Conservation (phyloP, 345 rosid species). For the Capsella bursapastoris region DNA sequence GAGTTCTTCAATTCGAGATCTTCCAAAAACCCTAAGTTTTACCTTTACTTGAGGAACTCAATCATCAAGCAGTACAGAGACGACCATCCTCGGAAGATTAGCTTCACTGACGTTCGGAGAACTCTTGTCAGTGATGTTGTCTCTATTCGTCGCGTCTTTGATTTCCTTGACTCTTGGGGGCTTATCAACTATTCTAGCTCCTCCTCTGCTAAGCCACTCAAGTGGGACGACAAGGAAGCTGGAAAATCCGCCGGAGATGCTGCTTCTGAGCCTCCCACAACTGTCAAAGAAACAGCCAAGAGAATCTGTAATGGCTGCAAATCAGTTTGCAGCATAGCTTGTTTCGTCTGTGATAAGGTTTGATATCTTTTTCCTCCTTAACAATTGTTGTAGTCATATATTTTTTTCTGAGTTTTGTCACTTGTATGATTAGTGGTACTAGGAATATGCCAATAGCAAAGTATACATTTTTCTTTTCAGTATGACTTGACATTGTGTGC, state of each 20-base stretch:
- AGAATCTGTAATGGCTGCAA: conserved; percentile 86
- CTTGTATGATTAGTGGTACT: background rate
- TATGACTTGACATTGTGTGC: conserved; percentile 88
- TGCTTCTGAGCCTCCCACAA: conserved; percentile 44
- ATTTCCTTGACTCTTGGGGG: conserved; percentile 92
- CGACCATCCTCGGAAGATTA: conserved; percentile 69
- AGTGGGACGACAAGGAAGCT: conserved; percentile 89
- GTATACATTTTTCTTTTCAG: conserved; percentile 45
- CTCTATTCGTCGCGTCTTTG: conserved; percentile 88
- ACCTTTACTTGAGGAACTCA: conserved; percentile 73
- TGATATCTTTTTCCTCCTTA: background rate
- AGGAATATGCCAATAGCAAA: background rate
- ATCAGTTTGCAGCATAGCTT: conserved; percentile 78
- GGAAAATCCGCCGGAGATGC: conserved; percentile 50
- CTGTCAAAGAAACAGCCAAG: conserved; percentile 53
- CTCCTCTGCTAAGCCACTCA: conserved; percentile 62
- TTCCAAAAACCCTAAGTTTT: conserved; percentile 67
- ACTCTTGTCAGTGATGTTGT: conserved; percentile 83
- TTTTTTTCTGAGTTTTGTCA: background rate
- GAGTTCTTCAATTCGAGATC: conserved; percentile 76
- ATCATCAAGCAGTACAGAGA: conserved; percentile 66
- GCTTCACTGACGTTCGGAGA: conserved; percentile 83
- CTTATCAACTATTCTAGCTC: conserved; percentile 70
- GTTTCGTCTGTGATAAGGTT: conserved; percentile 90
- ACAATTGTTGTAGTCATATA: background rate